Base-by-base conservation (phyloP, 495 filamentous ascomycete species). In the Aspergillus egyptiacus region DNA sequence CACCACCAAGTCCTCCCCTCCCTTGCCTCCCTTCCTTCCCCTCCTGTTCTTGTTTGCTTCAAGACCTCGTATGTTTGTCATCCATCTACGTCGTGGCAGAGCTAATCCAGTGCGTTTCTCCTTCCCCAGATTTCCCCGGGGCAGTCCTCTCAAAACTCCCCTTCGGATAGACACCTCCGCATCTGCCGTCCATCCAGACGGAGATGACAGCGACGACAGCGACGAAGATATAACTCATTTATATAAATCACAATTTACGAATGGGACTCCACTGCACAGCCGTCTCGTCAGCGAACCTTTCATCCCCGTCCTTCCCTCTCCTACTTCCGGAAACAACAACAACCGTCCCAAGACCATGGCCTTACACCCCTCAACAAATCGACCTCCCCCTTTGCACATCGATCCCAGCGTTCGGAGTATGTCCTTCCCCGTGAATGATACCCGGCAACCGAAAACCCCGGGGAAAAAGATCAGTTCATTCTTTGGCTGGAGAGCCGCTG, bases 401-500 rank as follows among this genome's bases (percentile, higher is more conserved):
- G 65, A 72, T 40, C 49, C 69, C 6, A 59, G 56, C 43, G 44
- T 48, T 17, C 64, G 67, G 14, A 58, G 61, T 13, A 58, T 68
- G 53, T 63, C 69, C 25, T 60, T 56, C 53, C 37, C 48, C 36
- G 18, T 57, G 13, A 40, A 46, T 13, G 69, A 73, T 32, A 45
- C 58, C 32, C 63, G 67, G 50, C 61, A 72, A 50, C 78, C 81
- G 9, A 82, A 79, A 51, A 82, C 82, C 6, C 81, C 82, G 11
- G 77, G 72, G 17, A 72, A 74, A 33, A 82, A 79, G 47, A 76
- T 86, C 46, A 82, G 81, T 18, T 81, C 78, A 13, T 82, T 87
- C 63, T 86, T 87, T 53, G 78, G 83, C 48, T 85, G 82, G 82
- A 80, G 81, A 46, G 74, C 68, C 10, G 28, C 28, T 19, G 68